Base-by-base conservation (phyloP, 805 yeast species). In the Candida bentonensis region DNA sequence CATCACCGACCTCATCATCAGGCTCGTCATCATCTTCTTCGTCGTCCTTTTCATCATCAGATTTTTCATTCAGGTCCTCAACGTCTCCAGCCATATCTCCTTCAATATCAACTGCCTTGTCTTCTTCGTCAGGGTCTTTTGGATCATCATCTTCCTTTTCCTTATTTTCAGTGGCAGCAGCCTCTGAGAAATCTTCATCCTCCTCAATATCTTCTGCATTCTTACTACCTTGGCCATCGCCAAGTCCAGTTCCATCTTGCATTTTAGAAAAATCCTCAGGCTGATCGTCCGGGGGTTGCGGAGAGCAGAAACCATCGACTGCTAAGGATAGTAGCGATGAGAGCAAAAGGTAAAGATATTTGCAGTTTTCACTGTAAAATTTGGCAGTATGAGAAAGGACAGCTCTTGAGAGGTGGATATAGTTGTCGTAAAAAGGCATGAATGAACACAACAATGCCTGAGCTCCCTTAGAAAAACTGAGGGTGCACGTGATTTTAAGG, bases 11-110 rank as follows among this genome's bases (percentile, higher is more conserved):
- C 57, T 87, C 89, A 51, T 88, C 96, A 56, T 88, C 96, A 45
- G 84, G 80, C 3, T 79, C 76, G 1, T 62, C 70, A 2, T 61
- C 64, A 0, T 76, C 78, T 3, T 77, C 76, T 4, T 76, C 76
- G 2, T 72, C 72, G 1, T 68, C 68, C 1, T 66, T 69, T 3
- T 62, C 65, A 1, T 69, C 70, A 9, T 69, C 72, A 9, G 75
- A 78, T 15, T 73, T 72, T 20, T 78, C 82, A 57, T 78, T 80
- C 13, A 78, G 70, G 51, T 88, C 87, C 61, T 89, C 96, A 5
- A 81, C 61, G 22, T 85, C 78, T 44, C 98, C 98, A 21, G 92
- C 96, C 94, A 92, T 85, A 54, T 92, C 97, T 27, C 96, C 96
- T 54, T 88, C 95, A 59, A 88, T 83, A 42, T 86, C 95, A 40